Evolutionary conservation across 345 rosid species (phyloP).

Genomic region (Dovyalis caffra): DNA sequence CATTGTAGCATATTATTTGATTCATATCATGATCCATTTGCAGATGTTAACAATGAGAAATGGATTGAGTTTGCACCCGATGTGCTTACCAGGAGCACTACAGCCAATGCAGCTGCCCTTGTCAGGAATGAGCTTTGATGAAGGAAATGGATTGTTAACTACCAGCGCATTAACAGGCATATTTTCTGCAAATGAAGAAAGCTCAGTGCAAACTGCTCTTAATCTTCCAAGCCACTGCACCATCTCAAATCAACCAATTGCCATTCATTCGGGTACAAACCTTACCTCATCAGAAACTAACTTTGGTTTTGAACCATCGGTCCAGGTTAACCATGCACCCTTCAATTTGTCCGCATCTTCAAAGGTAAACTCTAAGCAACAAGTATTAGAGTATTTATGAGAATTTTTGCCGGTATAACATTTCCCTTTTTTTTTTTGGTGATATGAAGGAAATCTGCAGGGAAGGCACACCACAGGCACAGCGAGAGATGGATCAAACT

Average conservation of each 20-base stretch:
- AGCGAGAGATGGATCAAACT: constrained; percentile 29
- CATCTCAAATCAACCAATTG: constrained; percentile 32
- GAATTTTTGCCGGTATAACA: constrained; percentile 9
- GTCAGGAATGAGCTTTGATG: constrained; percentile 39
- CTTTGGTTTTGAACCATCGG: constrained; percentile 36
- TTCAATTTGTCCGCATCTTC: constrained; percentile 35
- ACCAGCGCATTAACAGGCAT: constrained; percentile 28
- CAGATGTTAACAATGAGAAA: constrained; percentile 68
- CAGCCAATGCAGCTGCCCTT: constrained; percentile 43
- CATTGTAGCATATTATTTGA: neutral
- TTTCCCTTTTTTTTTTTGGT: neutral
- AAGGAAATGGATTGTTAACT: constrained; percentile 34
- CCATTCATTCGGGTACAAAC: constrained; percentile 26
- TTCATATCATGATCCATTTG: constrained; percentile 18
- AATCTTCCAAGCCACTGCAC: constrained; percentile 29
- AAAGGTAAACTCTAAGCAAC: constrained; percentile 34
- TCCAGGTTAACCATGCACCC: constrained; percentile 38
- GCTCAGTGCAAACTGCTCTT: constrained; percentile 22
- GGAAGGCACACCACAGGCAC: constrained; percentile 31
- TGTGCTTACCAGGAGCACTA: constrained; percentile 49
- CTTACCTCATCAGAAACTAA: constrained; percentile 27
- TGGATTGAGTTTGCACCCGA: constrained; percentile 50
- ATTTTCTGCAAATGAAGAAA: constrained; percentile 39
- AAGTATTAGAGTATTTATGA: constrained; percentile 2
- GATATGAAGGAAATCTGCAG: constrained; percentile 40